Evolutionary conservation across 75 land plant genomes (phyloP).

Genomic region (Pinus taeda): DNA sequence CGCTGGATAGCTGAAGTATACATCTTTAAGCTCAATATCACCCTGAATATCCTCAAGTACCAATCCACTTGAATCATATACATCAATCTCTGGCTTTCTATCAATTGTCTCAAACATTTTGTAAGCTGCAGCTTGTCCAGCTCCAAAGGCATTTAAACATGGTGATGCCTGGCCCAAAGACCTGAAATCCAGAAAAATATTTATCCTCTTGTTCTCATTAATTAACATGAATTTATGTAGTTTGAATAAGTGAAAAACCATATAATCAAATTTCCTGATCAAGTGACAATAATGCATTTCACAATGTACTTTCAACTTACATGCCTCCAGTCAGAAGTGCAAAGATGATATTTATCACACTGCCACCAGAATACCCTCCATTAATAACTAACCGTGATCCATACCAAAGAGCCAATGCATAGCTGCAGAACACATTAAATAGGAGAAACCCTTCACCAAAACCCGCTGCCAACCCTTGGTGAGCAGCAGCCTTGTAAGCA

Average conservation of each 20-base stretch:
- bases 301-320: slow-evolving; percentile 44
- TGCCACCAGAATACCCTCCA: slow-evolving; percentile 66
- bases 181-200: slow-evolving; percentile 25
- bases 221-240: background rate
- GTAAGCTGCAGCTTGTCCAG: slow-evolving; percentile 91
- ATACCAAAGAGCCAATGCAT: slow-evolving; percentile 81
- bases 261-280: background rate
- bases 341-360: slow-evolving; percentile 63
- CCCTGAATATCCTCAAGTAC: slow-evolving; percentile 37
- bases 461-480: slow-evolving; percentile 68
- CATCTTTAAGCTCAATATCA: no score
- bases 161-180: slow-evolving; percentile 88
- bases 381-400: slow-evolving; percentile 64
- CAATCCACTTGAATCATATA: slow-evolving; percentile 60
- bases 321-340: slow-evolving; percentile 83
- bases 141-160: slow-evolving; percentile 68
- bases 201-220: background rate
- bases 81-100: slow-evolving; percentile 82
- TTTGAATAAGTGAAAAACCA: background rate
- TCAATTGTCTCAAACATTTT: slow-evolving; percentile 93
- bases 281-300: background rate
- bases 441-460: slow-evolving; percentile 62
- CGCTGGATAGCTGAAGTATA: no score
- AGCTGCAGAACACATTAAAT: slow-evolving; percentile 47
- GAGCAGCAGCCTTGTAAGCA: slow-evolving; percentile 61